Evolutionary conservation across 371 early-diverging fungal genomes (phyloP).

Genomic region (Rhizopus arrhizus): DNA sequence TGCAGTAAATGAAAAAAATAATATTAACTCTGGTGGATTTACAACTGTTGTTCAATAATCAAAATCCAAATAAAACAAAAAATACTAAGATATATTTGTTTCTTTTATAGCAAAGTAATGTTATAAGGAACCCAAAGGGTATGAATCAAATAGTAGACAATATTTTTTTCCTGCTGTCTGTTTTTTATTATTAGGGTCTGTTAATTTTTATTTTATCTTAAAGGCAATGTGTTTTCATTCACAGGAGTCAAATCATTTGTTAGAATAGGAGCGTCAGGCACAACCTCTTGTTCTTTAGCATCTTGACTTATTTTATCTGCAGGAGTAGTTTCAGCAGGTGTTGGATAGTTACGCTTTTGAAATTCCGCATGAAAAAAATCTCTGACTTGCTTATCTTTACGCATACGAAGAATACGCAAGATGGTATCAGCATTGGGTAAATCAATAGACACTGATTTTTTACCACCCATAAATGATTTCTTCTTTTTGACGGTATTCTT

Average conservation of each 20-base stretch:
- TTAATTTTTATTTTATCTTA: too few species aligned
- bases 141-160: too few species aligned
- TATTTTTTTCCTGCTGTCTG: too few species aligned
- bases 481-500: conserved; percentile 38
- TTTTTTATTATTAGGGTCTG: too few species aligned
- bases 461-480: conserved; percentile 19
- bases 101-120: too few species aligned
- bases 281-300: conserved; percentile 9
- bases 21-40: too few species aligned
- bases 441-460: conserved; percentile 32
- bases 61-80: too few species aligned
- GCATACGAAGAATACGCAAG: conserved; percentile 57
- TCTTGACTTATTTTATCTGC: conserved; percentile 3
- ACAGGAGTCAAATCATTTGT: conserved; percentile 29
- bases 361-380: conserved; percentile 47
- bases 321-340: not conserved
- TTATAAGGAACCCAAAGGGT: too few species aligned
- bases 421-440: conserved; percentile 57
- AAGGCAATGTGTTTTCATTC: too few species aligned
- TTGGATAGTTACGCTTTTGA: conserved; percentile 43
- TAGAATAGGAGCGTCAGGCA: conserved; percentile 23
- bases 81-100: too few species aligned
- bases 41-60: too few species aligned
- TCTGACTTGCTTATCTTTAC: conserved; percentile 46
- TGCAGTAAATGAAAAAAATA: too few species aligned